phyloP scores from a whole-genome alignment of 75 land plant species.

The Pinus albicaulis region DNA sequence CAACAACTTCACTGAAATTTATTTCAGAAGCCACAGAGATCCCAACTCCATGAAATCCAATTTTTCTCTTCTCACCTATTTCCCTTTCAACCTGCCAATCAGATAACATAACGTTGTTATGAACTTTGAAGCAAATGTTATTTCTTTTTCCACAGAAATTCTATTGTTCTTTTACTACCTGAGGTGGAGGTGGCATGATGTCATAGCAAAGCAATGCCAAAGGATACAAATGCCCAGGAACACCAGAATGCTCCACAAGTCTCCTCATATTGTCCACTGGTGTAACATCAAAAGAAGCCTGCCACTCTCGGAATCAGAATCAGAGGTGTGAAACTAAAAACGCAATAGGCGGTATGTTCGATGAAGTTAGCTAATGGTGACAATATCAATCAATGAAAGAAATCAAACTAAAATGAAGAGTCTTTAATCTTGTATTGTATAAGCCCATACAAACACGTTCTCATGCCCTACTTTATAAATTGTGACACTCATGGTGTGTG shows the following conservation, averaged over 20 bases:
- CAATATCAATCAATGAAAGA: not conserved
- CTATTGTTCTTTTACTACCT: slow-evolving; percentile 34
- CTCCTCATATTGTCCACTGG: slow-evolving; percentile 83
- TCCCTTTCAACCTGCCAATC: slow-evolving; percentile 78
- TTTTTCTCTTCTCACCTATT: slow-evolving; percentile 81
- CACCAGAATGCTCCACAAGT: slow-evolving; percentile 64
- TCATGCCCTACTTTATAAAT: not conserved
- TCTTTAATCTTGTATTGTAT: not conserved
- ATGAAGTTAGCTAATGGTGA: not conserved
- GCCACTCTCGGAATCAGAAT: slow-evolving; percentile 17
- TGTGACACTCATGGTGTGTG: not conserved
- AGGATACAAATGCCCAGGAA: slow-evolving; percentile 88
- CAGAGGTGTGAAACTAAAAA: not conserved
- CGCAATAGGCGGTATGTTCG: not conserved
- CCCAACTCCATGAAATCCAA: slow-evolving; percentile 84
- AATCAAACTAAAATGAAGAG: not conserved
- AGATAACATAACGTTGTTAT: slow-evolving; percentile 1
- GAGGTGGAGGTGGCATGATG: slow-evolving; percentile 93
- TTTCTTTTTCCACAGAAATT: not conserved
- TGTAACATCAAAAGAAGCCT: slow-evolving; percentile 90
- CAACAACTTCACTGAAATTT: slow-evolving; percentile 30
- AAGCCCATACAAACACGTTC: not conserved
- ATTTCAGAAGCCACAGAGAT: slow-evolving; percentile 65
- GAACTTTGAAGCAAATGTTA: not conserved
- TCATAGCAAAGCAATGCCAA: slow-evolving; percentile 73